These are phyloP conservation scores for Candida dendrica DNA, from an alignment of 805 yeast species.

Conservation along the genomic window DNA sequence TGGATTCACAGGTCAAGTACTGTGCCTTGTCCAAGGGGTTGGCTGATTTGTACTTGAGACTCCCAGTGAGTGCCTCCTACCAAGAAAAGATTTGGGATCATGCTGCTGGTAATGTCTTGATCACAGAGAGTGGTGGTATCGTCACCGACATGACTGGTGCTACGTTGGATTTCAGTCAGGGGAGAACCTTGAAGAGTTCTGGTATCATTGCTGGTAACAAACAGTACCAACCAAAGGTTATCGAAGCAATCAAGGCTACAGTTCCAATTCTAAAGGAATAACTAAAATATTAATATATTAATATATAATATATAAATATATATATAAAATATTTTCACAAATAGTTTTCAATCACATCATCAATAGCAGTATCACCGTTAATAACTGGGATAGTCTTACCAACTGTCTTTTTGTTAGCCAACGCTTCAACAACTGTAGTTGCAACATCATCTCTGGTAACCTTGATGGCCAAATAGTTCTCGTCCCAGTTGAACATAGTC, in stretches of 20 bases:
- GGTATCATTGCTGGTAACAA: slow-evolving; percentile 83
- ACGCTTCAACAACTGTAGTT: slow-evolving; percentile 24
- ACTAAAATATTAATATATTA: too few relatives aligned
- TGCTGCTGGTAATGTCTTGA: slow-evolving; percentile 87
- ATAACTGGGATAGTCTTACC: slow-evolving; percentile 34
- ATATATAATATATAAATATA: too few relatives aligned
- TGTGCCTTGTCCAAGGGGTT: slow-evolving; percentile 86
- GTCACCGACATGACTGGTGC: slow-evolving; percentile 82
- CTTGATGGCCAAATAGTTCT: slow-evolving; percentile 11
- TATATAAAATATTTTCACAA: background rate
- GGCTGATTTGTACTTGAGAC: slow-evolving; percentile 85
- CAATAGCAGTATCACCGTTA: slow-evolving; percentile 29
- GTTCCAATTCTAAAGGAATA: background rate
- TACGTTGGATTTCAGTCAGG: slow-evolving; percentile 73
- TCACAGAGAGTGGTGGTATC: slow-evolving; percentile 84
- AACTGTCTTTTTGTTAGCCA: slow-evolving; percentile 26
- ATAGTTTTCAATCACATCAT: slow-evolving; percentile 6
- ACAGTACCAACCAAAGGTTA: slow-evolving; percentile 23
- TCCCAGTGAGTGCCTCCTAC: slow-evolving; percentile 71
- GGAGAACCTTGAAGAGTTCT: slow-evolving; percentile 71
- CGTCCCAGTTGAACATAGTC: slow-evolving; percentile 6
- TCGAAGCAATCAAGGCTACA: slow-evolving; percentile 19
- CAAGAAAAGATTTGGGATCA: slow-evolving; percentile 98
- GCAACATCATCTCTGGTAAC: slow-evolving; percentile 48
- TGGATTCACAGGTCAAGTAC: slow-evolving; percentile 96